Evolutionary conservation across 148 eudicot genomes (phyloP).

Genomic region (Rhododendron henanense): DNA sequence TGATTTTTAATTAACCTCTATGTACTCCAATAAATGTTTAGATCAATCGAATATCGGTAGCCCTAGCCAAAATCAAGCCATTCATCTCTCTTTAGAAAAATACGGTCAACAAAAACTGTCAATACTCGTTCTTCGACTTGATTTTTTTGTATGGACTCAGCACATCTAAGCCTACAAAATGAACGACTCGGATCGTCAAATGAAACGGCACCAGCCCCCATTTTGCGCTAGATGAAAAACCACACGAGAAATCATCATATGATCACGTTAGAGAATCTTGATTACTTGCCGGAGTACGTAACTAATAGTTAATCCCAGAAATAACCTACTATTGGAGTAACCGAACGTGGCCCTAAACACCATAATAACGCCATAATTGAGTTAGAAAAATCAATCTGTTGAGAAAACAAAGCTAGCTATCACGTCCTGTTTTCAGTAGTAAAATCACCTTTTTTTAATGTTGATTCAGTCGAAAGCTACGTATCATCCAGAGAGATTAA

Average conservation of each 20-base stretch:
- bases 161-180: neutral
- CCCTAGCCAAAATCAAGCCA: neutral
- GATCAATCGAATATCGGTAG: too few species aligned
- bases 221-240: neutral
- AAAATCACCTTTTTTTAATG: neutral
- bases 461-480: constrained; percentile 10
- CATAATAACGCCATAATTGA: neutral
- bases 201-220: neutral
- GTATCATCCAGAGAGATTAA: neutral
- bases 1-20: too few species aligned
- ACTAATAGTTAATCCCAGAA: neutral
- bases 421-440: neutral
- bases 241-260: neutral
- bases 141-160: neutral
- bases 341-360: neutral
- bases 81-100: neutral
- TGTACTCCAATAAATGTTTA: too few species aligned
- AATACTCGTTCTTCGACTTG: too few species aligned
- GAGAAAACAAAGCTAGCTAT: neutral
- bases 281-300: neutral
- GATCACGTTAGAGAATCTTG: neutral
- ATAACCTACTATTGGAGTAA: neutral
- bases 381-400: neutral
- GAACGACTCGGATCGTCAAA: neutral
- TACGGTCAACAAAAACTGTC: neutral